Base-by-base conservation (phyloP, 208 protist species). In the Trichomonas gallinae region DNA sequence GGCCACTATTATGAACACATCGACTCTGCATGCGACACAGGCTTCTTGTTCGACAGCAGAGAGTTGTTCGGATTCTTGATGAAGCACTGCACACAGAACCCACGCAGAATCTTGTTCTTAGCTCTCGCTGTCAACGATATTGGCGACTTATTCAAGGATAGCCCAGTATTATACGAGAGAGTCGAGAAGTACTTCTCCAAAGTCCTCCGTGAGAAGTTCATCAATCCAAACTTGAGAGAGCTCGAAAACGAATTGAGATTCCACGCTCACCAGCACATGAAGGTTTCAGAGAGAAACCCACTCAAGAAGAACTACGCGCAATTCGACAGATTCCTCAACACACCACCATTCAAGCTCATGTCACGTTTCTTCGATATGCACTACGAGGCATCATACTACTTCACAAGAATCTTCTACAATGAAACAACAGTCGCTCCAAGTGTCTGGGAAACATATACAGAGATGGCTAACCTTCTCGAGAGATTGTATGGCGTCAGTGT, bases 361-460 rank as follows among this genome's bases (percentile, higher is more conserved):
- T 83, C 11, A 0, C 0, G 36, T 8, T 81, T 96, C 34, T 44
- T 96, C 26, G 93, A 96, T 45, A 83, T 96, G 26, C 46, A 96
- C 63, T 82, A 51, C 13, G 51, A 81, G 45, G 93, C 51, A 40
- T 31, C 34, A 6, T 81, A 96, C 36, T 96, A 96, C 31, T 81
- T 96, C 93, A 96, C 46, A 36, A 31, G 44, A 1, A 34, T 49
- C 10, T 96, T 96, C 42, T 96, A 96, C 34, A 96, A 81, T 3
- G 51, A 82, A 49, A 81, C 93, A 51, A 45, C 93, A 45, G 49
- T 96, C 21, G 45, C 93, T 34, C 51, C 51, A 81, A 8, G 15
- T 9, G 49, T 82, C 48, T 96, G 93, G 93, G 93, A 96, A 45
- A 81, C 51, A 46, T 96, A 96, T 45, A 38, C 93, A 45, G 93